phyloP scores from a whole-genome alignment of 192 early-diverging fungal genomes.

The Chytriomyces hyalinus region DNA sequence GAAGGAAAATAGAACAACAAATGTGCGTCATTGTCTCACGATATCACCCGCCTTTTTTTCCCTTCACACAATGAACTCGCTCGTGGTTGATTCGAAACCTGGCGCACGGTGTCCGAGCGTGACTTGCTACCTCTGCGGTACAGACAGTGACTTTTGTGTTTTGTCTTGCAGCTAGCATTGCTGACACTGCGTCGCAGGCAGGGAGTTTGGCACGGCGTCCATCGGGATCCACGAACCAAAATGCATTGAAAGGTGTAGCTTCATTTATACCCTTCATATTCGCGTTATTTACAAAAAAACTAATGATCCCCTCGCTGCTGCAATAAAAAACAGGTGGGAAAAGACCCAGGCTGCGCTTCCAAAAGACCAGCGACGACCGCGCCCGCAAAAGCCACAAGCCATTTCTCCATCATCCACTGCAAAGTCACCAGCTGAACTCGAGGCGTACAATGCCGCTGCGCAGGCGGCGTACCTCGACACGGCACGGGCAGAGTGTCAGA shows the following conservation, averaged over 20 bases:
- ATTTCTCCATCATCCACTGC: neutral
- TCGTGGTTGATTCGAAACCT: slow-evolving; percentile 25
- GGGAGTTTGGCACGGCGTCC: slow-evolving; percentile 27
- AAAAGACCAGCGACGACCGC: slow-evolving; percentile 27
- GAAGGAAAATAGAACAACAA: no score
- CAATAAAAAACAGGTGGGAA: slow-evolving; percentile 13
- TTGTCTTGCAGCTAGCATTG: neutral
- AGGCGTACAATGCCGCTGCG: slow-evolving; percentile 30
- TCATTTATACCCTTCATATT: neutral
- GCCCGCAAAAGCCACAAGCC: slow-evolving; percentile 11
- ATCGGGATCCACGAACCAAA: slow-evolving; percentile 27
- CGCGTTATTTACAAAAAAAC: neutral
- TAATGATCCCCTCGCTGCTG: neutral
- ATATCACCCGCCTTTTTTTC: no score
- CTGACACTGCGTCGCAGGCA: neutral
- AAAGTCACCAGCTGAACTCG: neutral
- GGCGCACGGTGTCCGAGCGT: slow-evolving; percentile 21
- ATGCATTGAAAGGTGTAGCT: slow-evolving; percentile 21
- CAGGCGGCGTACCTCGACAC: neutral
- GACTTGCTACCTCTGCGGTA: slow-evolving; percentile 29
- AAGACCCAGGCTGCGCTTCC: slow-evolving; percentile 10
- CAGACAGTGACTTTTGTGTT: neutral
- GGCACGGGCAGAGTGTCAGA: slow-evolving; percentile 16
- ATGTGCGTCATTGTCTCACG: no score
- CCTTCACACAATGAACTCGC: slow-evolving; percentile 2